Evolutionary conservation across 768 basidiomycete species (phyloP).

Genomic region (Panellus pusillus): DNA sequence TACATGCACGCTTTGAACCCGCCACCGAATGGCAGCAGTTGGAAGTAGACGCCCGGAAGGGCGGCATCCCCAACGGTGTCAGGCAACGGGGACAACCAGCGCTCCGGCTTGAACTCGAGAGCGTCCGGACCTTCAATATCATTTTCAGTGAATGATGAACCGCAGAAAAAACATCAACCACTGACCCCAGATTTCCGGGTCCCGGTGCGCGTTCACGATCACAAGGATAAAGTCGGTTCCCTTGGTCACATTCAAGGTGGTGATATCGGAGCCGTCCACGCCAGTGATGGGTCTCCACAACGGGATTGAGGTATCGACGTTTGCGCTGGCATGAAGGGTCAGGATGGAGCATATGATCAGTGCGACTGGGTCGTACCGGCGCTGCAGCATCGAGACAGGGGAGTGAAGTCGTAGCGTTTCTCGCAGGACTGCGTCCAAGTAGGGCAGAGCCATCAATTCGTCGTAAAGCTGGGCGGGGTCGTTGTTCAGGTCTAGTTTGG

Average conservation of each 20-base stretch:
- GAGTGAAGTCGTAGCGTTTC: constrained; percentile 25
- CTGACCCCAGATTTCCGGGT: constrained; percentile 34
- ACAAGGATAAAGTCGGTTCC: constrained; percentile 32
- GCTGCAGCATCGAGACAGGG: constrained; percentile 21
- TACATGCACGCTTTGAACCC: constrained; percentile 32
- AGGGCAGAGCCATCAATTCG: constrained; percentile 22
- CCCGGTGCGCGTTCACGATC: constrained; percentile 31
- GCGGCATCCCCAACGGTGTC: constrained; percentile 29
- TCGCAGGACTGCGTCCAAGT: constrained; percentile 27
- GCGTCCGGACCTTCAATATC: constrained; percentile 32
- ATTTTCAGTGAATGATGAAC: not conserved
- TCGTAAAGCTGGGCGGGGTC: constrained; percentile 19
- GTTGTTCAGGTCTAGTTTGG: constrained; percentile 5
- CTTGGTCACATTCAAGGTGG: constrained; percentile 29
- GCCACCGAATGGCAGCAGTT: constrained; percentile 32
- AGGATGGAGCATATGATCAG: not conserved
- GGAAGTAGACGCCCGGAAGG: constrained; percentile 35
- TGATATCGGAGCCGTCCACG: constrained; percentile 27
- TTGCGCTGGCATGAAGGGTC: constrained; percentile 21
- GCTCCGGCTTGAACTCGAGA: constrained; percentile 36
- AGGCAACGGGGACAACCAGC: constrained; percentile 31
- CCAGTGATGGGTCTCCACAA: constrained; percentile 29
- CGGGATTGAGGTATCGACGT: constrained; percentile 34
- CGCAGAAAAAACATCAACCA: not conserved
- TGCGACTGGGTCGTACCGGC: not conserved